Percentiles rank a stretch among this genome's conserved stretches.
Evolutionary conservation across 2,329 filamentous ascomycete species (phyloP).

Genomic region (Fusarium pseudoanthophilum): DNA sequence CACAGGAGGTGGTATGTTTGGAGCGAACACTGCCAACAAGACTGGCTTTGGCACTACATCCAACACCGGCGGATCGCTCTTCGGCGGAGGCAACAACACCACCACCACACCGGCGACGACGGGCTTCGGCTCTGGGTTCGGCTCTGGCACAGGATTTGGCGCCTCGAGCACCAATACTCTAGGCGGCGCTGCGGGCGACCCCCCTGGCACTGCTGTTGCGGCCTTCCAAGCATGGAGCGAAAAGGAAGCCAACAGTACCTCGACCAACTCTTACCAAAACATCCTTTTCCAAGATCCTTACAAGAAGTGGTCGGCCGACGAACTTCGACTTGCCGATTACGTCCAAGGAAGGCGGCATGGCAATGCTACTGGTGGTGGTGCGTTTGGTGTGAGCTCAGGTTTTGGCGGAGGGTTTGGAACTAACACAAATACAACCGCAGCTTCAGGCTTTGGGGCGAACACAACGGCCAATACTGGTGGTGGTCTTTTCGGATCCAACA

Average conservation of each 20-base stretch:
- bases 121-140: conserved; percentile 55
- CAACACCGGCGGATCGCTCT: conserved; percentile 57
- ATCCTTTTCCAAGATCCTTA: conserved; percentile 83
- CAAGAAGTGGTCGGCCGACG: conserved; percentile 90
- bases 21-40: conserved; percentile 58
- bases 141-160: conserved; percentile 56
- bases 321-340: conserved; percentile 87
- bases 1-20: conserved; percentile 64
- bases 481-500: conserved; percentile 53
- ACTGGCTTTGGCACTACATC: conserved; percentile 60
- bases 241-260: conserved; percentile 72
- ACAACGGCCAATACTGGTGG: conserved; percentile 49
- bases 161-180: conserved; percentile 60
- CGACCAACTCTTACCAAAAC: conserved; percentile 77
- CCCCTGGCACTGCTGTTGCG: conserved; percentile 75
- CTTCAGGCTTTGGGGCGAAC: conserved; percentile 59
- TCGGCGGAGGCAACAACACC: conserved; percentile 53
- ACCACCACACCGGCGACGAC: conserved; percentile 46
- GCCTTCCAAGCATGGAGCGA: conserved; percentile 77
- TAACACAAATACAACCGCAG: conserved; percentile 42
- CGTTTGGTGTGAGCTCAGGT: conserved; percentile 74
- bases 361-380: conserved; percentile 84
- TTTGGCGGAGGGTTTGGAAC: conserved; percentile 64
- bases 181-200: conserved; percentile 62
- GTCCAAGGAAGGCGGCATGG: conserved; percentile 85